phyloP scores from a whole-genome alignment of 768 basidiomycete genomes.

The Sutorius australiensis region DNA sequence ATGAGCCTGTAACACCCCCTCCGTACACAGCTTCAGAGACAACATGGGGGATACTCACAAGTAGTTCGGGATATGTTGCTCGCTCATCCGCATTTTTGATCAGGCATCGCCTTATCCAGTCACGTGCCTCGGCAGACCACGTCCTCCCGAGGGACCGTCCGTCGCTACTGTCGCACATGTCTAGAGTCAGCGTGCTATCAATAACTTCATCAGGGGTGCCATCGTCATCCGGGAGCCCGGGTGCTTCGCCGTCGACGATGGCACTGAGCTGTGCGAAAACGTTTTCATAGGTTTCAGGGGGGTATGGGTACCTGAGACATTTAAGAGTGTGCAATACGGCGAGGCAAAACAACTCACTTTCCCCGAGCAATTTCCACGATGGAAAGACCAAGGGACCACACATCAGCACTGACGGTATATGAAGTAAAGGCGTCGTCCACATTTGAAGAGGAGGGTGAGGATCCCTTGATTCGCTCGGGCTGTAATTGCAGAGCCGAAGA shows the following conservation, averaged over 20 bases:
- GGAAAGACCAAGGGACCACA: constrained; percentile 94
- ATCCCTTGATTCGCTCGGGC: constrained; percentile 97
- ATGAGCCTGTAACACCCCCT: constrained; percentile 48
- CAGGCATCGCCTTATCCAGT: constrained; percentile 81
- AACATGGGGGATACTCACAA: constrained; percentile 43
- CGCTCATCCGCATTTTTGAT: constrained; percentile 74
- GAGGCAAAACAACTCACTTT: constrained; percentile 28
- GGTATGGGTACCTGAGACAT: constrained; percentile 75
- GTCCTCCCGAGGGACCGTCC: constrained; percentile 13
- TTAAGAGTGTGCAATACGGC: background rate
- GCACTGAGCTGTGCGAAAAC: constrained; percentile 97
- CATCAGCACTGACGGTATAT: constrained; percentile 95
- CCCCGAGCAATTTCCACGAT: constrained; percentile 92
- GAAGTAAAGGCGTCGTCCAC: constrained; percentile 38
- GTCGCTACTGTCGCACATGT: constrained; percentile 13
- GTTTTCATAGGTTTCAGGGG: constrained; percentile 94
- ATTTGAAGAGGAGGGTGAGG: constrained; percentile 47
- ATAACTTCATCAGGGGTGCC: constrained; percentile 11
- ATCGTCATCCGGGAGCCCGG: constrained; percentile 69
- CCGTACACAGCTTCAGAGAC: background rate
- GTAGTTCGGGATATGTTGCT: constrained; percentile 79
- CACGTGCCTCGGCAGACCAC: constrained; percentile 52
- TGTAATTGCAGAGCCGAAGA: constrained; percentile 27
- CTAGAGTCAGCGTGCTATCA: constrained; percentile 5
- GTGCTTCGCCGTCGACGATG: constrained; percentile 93